These are phyloP conservation scores for Pythium pectinolyticum DNA, from an alignment of 352 stramenopile genomes.

Conservation along the genomic window DNA sequence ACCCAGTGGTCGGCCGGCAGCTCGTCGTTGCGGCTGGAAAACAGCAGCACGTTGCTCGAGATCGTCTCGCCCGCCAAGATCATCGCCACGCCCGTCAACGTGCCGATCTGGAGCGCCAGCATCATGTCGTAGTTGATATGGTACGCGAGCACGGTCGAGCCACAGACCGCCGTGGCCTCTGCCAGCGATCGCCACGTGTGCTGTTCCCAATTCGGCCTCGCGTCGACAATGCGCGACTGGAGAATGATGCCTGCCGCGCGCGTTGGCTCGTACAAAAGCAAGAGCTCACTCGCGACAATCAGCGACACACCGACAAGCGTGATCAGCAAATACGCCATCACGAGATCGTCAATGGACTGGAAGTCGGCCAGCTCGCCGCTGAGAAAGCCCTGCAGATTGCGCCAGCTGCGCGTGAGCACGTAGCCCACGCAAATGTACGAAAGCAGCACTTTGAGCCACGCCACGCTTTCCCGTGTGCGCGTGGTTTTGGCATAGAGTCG, in stretches of 20 bases:
- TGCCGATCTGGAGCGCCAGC: constrained; percentile 72
- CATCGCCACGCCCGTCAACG: constrained; percentile 52
- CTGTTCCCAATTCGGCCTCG: constrained; percentile 62
- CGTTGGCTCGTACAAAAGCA: constrained; percentile 70
- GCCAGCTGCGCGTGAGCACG: constrained; percentile 53
- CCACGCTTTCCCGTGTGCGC: constrained; percentile 37
- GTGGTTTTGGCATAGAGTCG: constrained; percentile 38
- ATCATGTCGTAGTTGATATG: constrained; percentile 58
- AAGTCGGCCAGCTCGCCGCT: constrained; percentile 31
- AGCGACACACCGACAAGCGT: constrained; percentile 73
- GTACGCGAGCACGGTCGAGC: constrained; percentile 58
- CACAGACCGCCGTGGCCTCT: constrained; percentile 58
- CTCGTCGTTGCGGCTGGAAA: constrained; percentile 36
- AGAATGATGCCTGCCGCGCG: constrained; percentile 57
- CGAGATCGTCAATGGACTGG: constrained; percentile 56
- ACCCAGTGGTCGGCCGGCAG: constrained; percentile 75
- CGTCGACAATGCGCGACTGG: constrained; percentile 72
- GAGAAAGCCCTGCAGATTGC: constrained; percentile 50
- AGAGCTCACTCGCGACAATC: constrained; percentile 73
- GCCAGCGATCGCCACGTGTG: constrained; percentile 58
- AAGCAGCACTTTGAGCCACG: constrained; percentile 69
- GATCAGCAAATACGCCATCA: constrained; percentile 71
- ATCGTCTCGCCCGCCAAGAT: constrained; percentile 61
- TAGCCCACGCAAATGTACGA: constrained; percentile 70
- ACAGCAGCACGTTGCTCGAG: constrained; percentile 30